Percentiles rank a stretch among this genome's conserved stretches.
Evolutionary conservation across 164 flowering plant genomes (phyloP).

Genomic region (Sextonia rubra): DNA sequence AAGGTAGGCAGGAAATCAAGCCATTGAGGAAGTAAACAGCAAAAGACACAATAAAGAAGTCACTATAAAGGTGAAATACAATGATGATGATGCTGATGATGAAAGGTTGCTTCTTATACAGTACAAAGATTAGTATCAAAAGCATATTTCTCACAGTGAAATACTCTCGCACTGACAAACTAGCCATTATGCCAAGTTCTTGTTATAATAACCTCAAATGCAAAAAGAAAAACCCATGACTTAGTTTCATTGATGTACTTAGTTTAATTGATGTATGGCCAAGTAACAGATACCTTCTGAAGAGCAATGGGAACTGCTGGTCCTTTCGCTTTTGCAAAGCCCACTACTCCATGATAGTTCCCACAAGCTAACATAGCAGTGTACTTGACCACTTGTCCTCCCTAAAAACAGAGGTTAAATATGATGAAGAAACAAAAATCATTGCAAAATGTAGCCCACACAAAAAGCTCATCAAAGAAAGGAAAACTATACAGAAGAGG

Average conservation of each 20-base stretch:
- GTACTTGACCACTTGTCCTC: conserved; percentile 72
- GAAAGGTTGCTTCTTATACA: too few species aligned
- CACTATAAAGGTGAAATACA: background rate
- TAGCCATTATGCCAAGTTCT: too few species aligned
- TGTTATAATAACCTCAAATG: too few species aligned
- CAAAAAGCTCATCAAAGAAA: background rate
- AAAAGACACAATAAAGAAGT: background rate
- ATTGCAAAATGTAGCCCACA: background rate
- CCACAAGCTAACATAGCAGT: conserved; percentile 86
- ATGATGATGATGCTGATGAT: background rate
- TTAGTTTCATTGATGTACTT: background rate
- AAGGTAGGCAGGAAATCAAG: background rate
- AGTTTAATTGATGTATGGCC: background rate
- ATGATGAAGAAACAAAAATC: conserved; percentile 4
- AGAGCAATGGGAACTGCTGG: conserved; percentile 74
- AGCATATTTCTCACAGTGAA: too few species aligned
- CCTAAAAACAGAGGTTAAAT: conserved; percentile 36
- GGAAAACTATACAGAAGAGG: background rate
- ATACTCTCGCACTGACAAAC: too few species aligned
- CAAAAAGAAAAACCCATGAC: background rate
- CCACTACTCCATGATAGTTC: conserved; percentile 82
- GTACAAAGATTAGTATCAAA: too few species aligned
- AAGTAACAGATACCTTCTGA: conserved; percentile 62
- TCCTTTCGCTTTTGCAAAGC: conserved; percentile 91
- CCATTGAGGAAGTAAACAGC: background rate